These are phyloP conservation scores for Saksenaea oblongispora DNA, from an alignment of 371 early-diverging fungal genomes.

Conservation along the genomic window DNA sequence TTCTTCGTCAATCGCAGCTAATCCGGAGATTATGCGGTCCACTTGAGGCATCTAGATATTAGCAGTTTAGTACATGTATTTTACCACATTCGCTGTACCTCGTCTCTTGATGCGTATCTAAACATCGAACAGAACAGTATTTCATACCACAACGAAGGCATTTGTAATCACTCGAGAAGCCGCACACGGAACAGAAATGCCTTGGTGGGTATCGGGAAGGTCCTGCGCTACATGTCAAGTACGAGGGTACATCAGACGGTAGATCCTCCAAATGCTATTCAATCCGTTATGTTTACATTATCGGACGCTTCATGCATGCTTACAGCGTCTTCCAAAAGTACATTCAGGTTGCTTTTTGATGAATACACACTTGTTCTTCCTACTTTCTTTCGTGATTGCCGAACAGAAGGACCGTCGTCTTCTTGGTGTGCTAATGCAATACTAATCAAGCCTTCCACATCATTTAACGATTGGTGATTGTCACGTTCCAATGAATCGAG, in stretches of 20 bases:
- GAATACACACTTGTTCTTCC: constrained; percentile 39
- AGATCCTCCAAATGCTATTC: constrained; percentile 21
- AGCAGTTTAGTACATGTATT: neutral
- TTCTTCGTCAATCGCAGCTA: neutral
- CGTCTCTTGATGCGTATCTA: constrained; percentile 62
- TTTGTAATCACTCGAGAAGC: constrained; percentile 59
- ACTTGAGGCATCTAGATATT: constrained; percentile 23
- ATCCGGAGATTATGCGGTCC: constrained; percentile 16
- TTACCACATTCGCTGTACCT: constrained; percentile 35
- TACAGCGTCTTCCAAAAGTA: constrained; percentile 60
- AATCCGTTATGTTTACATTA: neutral
- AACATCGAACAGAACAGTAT: constrained; percentile 62
- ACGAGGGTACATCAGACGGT: constrained; percentile 42
- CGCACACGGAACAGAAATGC: constrained; percentile 71
- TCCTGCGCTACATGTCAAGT: constrained; percentile 54
- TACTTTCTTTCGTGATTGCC: constrained; percentile 29
- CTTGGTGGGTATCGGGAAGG: constrained; percentile 63
- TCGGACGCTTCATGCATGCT: constrained; percentile 4
- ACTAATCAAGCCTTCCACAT: constrained; percentile 58
- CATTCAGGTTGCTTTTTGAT: constrained; percentile 53
- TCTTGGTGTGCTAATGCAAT: constrained; percentile 53
- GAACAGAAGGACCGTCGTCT: constrained; percentile 10
- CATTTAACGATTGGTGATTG: constrained; percentile 60
- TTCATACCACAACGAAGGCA: constrained; percentile 69
- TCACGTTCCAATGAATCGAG: constrained; percentile 68